Base-by-base conservation (phyloP, 2,329 filamentous ascomycete species). In the Pezicula neosporulosa region DNA sequence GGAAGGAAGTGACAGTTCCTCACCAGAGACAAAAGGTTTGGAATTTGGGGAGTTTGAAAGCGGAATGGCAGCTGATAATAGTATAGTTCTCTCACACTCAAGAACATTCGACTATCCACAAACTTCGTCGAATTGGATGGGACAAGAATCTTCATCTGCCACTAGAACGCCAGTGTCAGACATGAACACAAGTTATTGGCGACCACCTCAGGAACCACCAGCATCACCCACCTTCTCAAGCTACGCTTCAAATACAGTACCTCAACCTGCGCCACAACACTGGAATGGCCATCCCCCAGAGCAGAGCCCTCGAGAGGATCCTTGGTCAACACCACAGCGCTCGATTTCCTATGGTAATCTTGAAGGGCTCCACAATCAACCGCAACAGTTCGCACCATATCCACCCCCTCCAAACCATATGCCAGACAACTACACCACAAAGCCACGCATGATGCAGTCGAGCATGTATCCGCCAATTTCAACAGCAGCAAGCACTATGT, bases 211-310 rank as follows among this genome's bases (percentile, higher is more conserved):
- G 39, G 77, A 78, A 38, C 75, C 78, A 7, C 73, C 78, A 9
- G 68, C 80, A 33, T 75, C 74, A 3, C 70, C 77, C 0, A 74
- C 73, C 3, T 78, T 77, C 53, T 75, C 77, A 5, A 72, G 77
- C 2, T 82, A 78, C 58, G 68, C 71, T 6, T 69, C 72, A 19
- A 44, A 30, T 33, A 70, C 73, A 39, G 47, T 64, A 33, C 63
- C 62, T 36, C 57, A 61, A 27, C 56, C 58, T 16, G 59, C 59
- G n/a, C 49, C 55, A 6, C 61, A 62, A 38, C 63, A 56, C 50
- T 68, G 66, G 66, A 55, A 63, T 28, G 46, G 51, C 30, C 49
- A 57, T 37, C 58, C 60, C 9, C 37, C 60, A 16, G 63, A 66
- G 35, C 42, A 60, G 7, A 60, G 55, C 48, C 47, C 61, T 28